Evolutionary conservation across 441 rosid species (phyloP).

Genomic region (Syzygium syzygioides): DNA sequence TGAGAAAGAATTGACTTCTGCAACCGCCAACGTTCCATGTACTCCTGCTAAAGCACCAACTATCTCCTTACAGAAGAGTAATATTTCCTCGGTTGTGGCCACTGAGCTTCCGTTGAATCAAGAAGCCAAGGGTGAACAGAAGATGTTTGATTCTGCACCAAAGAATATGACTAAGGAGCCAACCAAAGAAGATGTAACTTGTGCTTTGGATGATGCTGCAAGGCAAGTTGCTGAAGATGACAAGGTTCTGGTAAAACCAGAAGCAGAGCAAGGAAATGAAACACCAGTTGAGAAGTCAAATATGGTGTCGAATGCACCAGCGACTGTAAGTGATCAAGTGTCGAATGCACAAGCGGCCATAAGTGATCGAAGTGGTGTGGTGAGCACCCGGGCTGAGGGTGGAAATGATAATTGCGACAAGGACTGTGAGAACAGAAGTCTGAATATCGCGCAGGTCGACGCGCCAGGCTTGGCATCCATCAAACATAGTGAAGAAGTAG

Average conservation of each 20-base stretch:
- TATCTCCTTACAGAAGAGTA: conserved; percentile 21
- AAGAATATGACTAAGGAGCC: conserved; percentile 24
- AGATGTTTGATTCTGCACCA: conserved; percentile 12
- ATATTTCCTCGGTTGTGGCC: conserved; percentile 20
- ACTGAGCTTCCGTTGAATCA: conserved; percentile 25
- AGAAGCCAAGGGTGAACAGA: conserved; percentile 24
- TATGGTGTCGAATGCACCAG: conserved; percentile 10
- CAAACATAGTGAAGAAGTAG: conserved; percentile 16
- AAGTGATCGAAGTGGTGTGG: conserved; percentile 4
- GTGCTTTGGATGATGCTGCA: conserved; percentile 10
- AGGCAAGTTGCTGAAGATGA: conserved; percentile 18
- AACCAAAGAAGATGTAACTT: conserved; percentile 24
- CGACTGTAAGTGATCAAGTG: conserved; percentile 12
- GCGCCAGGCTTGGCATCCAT: background rate
- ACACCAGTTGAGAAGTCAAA: conserved; percentile 17
- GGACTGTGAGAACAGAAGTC: conserved; percentile 4
- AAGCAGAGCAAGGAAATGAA: conserved; percentile 18
- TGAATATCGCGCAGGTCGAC: background rate
- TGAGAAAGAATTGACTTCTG: conserved; percentile 27
- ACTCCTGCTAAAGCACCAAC: conserved; percentile 17
- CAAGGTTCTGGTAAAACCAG: conserved; percentile 17
- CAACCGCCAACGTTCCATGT: conserved; percentile 24
- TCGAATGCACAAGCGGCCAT: conserved; percentile 13
- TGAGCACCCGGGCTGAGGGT: background rate
- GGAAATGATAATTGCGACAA: conserved; percentile 9